Base-by-base conservation (phyloP, 2,329 filamentous ascomycete genomes). In the Thelonectria olida region DNA sequence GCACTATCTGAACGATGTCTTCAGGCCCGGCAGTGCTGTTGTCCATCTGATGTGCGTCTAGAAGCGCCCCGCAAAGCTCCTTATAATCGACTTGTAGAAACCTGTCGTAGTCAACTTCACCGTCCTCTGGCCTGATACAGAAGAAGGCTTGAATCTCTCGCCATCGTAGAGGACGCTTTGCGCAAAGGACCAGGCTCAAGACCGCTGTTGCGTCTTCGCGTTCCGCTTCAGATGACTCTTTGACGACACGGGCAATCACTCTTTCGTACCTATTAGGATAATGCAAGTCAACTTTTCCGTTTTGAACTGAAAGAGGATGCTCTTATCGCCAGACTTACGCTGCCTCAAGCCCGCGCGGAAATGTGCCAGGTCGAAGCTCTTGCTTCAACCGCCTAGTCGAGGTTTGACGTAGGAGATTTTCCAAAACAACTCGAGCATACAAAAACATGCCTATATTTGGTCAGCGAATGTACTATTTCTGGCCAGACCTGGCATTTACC, bases 371-470 rank as follows among this genome's bases (percentile, higher is more conserved):
- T 3, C 20, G 5, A 4, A 65, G 52, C 38, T 65, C 63, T 15
- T 44, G 34, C 15, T 57, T 55, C 19, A 65, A 36, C 5, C 49
- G 17, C 2, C 25, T 34, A 3, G 58, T 15, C 3, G 39, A 31
- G 3, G 31, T 47, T 28, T 63, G 58, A 2, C 13, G 20, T 1
- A 63, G 19, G 3, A 65, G 27, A 17, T 63, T 65, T 7, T 23
- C 31, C 20, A 65, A n/a, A 15, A 65, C 63, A 2, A 65, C 56
- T 6, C 51, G 51, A 2, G 61, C 48, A 17, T 65, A 65, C 3
- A 65, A 42, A 38, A 63, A 65, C 63, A 65, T 65, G 10, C 63
- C 63, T 65, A 27, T 5, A 4, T 12, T 20, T 49, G 36, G 8
- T 19, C 51, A 10, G 34, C 5, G 10, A 10, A 9, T 10, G 6